Percentiles rank a stretch among this genome's conserved stretches.
These are phyloP conservation scores for Phytophthora cactorum DNA, from an alignment of 352 stramenopile species.

Conservation along the genomic window DNA sequence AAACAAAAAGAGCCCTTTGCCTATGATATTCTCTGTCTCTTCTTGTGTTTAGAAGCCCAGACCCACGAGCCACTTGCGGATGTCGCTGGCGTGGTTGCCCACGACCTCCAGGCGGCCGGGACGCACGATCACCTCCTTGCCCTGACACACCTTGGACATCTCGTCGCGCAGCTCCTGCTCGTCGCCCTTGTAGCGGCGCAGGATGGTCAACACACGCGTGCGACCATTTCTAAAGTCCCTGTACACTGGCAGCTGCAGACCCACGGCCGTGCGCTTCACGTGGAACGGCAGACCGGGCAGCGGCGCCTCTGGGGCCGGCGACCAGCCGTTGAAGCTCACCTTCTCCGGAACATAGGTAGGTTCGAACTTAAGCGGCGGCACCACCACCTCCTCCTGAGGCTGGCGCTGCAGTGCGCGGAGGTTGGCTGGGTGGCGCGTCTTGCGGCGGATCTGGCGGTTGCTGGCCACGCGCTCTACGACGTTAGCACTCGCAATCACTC, in stretches of 20 bases:
- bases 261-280: slow-evolving; percentile 83
- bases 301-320: slow-evolving; percentile 68
- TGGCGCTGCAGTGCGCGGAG: slow-evolving; percentile 73
- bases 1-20: slow-evolving; percentile 6
- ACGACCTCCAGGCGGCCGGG: slow-evolving; percentile 81
- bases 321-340: slow-evolving; percentile 91
- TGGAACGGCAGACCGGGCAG: slow-evolving; percentile 72
- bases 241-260: slow-evolving; percentile 87
- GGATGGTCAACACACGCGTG: slow-evolving; percentile 87
- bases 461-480: slow-evolving; percentile 74
- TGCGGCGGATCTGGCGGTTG: slow-evolving; percentile 88
- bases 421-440: slow-evolving; percentile 76
- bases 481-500: slow-evolving; percentile 53
- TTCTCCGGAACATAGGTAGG: slow-evolving; percentile 81
- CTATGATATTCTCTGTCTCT: slow-evolving; percentile 11
- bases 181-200: slow-evolving; percentile 83
- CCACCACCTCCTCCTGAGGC: slow-evolving; percentile 52
- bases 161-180: slow-evolving; percentile 77
- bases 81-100: slow-evolving; percentile 67
- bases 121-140: slow-evolving; percentile 72
- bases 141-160: slow-evolving; percentile 87
- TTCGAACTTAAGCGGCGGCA: slow-evolving; percentile 84
- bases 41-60: slow-evolving; percentile 73
- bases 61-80: slow-evolving; percentile 87
- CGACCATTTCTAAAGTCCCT: slow-evolving; percentile 86